A percentile compares a stretch with the other conserved stretches of the same genome.
Evolutionary conservation across 805 yeast genomes (phyloP).

Genomic region (Kodamaea lidongshanica): DNA sequence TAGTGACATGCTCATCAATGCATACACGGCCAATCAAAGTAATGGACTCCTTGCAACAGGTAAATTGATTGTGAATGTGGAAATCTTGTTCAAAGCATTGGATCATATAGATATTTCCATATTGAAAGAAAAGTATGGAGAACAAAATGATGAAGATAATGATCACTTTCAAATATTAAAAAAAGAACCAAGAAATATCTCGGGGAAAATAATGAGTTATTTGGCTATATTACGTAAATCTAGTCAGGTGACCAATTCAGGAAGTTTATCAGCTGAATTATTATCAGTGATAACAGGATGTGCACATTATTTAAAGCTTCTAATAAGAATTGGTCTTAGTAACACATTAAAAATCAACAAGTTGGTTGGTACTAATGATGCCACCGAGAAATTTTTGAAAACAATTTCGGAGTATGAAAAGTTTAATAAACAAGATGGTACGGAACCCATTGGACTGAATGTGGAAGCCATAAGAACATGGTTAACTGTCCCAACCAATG

Average conservation of each 20-base stretch:
- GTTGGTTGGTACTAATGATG: conserved; percentile 48
- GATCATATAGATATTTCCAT: conserved; percentile 32
- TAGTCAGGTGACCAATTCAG: conserved; percentile 28
- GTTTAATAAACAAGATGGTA: conserved; percentile 10
- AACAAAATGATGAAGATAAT: conserved; percentile 12
- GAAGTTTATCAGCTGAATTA: conserved; percentile 55
- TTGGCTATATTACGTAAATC: conserved; percentile 74
- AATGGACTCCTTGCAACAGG: conserved; percentile 70
- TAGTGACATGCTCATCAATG: conserved; percentile 82
- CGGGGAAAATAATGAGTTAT: conserved; percentile 86
- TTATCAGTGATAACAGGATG: conserved; percentile 80
- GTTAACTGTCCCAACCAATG: conserved; percentile 46
- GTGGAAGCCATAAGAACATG: conserved; percentile 13
- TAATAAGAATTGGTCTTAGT: conserved; percentile 74
- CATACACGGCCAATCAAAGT: conserved; percentile 64
- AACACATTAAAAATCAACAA: conserved; percentile 68
- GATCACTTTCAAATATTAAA: conserved; percentile 34
- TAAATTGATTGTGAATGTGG: conserved; percentile 63
- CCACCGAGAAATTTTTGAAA: conserved; percentile 58
- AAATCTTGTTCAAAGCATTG: conserved; percentile 69
- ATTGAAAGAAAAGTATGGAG: conserved; percentile 6
- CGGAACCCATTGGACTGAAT: conserved; percentile 7
- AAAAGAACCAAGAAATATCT: conserved; percentile 75
- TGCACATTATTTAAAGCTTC: conserved; percentile 85
- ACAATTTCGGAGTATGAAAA: conserved; percentile 29